phyloP scores from a whole-genome alignment of 2,329 filamentous ascomycete species.

The Fusarium oxysporum region DNA sequence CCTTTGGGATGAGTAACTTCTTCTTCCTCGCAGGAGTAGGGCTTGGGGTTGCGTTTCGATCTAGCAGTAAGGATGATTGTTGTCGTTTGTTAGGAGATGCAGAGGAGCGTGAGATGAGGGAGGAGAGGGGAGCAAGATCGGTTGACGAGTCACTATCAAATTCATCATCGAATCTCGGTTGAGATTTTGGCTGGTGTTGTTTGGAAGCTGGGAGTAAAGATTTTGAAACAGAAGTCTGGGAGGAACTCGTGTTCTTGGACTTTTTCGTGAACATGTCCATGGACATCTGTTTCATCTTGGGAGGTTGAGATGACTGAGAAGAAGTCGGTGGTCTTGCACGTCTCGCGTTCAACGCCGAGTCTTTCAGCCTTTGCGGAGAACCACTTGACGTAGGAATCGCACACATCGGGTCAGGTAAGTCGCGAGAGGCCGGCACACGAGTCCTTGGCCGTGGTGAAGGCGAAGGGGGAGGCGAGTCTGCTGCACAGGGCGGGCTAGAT shows the following conservation, averaged over 20 bases:
- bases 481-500: constrained; percentile 55
- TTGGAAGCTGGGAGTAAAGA: background rate
- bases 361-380: constrained; percentile 38
- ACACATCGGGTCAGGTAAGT: constrained; percentile 43
- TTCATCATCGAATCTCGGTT: background rate
- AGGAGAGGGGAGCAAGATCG: constrained; percentile 32
- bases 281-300: constrained; percentile 50
- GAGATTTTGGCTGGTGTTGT: background rate
- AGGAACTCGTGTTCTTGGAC: constrained; percentile 7
- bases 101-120: constrained; percentile 13
- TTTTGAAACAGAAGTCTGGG: constrained; percentile 14
- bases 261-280: constrained; percentile 47
- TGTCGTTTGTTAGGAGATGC: constrained; percentile 23
- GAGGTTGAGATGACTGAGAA: constrained; percentile 14
- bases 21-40: constrained; percentile 48
- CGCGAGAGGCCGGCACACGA: constrained; percentile 18
- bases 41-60: constrained; percentile 19
- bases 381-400: constrained; percentile 37
- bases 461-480: constrained; percentile 47
- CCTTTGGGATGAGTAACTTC: constrained; percentile 54
- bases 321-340: background rate
- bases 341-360: background rate
- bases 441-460: constrained; percentile 36
- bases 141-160: constrained; percentile 35
- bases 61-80: background rate